Conservation (phyloP, 2,329 filamentous ascomycete species). For the Diplocarpon mali region DNA sequence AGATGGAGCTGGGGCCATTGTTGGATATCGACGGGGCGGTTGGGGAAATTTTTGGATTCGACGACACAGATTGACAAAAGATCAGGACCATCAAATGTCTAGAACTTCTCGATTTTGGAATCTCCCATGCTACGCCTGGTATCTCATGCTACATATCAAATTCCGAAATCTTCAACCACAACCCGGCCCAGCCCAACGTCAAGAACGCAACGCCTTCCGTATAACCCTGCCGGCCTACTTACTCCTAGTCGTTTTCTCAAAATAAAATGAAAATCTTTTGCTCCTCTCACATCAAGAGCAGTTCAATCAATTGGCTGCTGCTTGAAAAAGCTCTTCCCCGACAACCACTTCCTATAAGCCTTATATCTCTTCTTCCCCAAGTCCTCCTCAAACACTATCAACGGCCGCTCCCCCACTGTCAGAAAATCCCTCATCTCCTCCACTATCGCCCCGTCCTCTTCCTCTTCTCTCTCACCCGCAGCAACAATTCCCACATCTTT, state of each 20-base stretch:
- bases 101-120: not conserved
- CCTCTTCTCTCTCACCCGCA: constrained; percentile 3
- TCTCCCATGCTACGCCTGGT: not conserved
- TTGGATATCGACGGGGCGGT: constrained; percentile 28
- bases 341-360: constrained; percentile 88
- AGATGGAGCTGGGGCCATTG: constrained; percentile 17
- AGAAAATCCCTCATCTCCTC: constrained; percentile 69
- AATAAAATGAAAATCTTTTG: too few relatives aligned
- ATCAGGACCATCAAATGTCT: not conserved
- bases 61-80: not conserved
- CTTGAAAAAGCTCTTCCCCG: constrained; percentile 92
- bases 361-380: constrained; percentile 90
- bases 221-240: too few relatives aligned
- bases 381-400: constrained; percentile 84
- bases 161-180: not conserved
- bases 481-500: constrained; percentile 36
- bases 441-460: constrained; percentile 35
- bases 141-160: constrained; percentile 2
- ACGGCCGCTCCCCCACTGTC: constrained; percentile 64
- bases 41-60: constrained; percentile 22
- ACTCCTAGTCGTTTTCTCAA: too few relatives aligned
- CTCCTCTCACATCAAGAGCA: too few relatives aligned
- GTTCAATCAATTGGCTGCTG: constrained; percentile 53
- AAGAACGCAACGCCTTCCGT: not conserved
- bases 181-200: not conserved